These are phyloP conservation scores for Boechera divaricarpa DNA, from an alignment of 345 rosid genomes.

Conservation along the genomic window DNA sequence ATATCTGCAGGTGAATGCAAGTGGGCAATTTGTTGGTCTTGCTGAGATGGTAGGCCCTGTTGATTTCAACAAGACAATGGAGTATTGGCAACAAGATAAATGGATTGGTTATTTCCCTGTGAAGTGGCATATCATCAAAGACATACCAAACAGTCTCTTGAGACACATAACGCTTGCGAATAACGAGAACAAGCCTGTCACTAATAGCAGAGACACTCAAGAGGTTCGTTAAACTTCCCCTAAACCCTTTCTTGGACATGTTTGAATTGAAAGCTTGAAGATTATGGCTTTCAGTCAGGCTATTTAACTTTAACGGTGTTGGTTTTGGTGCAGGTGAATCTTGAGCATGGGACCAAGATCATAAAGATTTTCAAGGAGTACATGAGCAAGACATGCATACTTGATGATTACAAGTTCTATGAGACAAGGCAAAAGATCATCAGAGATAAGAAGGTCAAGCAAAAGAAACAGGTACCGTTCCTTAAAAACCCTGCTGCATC, in stretches of 20 bases:
- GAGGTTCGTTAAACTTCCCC: conserved; percentile 54
- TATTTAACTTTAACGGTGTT: neutral
- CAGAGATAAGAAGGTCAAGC: conserved; percentile 59
- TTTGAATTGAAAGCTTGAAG: conserved; percentile 8
- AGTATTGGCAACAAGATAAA: conserved; percentile 87
- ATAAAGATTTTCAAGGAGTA: conserved; percentile 58
- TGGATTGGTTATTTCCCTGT: conserved; percentile 83
- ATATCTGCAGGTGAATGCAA: conserved; percentile 74
- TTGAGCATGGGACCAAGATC: conserved; percentile 56
- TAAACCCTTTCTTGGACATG: conserved; percentile 12
- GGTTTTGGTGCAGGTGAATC: conserved; percentile 51
- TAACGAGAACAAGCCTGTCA: conserved; percentile 83
- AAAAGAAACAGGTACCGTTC: conserved; percentile 46
- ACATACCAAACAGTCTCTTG: conserved; percentile 68
- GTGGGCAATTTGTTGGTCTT: conserved; percentile 83
- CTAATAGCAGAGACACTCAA: conserved; percentile 86
- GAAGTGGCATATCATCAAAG: conserved; percentile 86
- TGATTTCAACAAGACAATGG: conserved; percentile 71
- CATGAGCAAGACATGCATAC: conserved; percentile 59
- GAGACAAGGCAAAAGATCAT: conserved; percentile 58
- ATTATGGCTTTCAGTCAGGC: neutral
- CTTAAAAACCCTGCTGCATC: neutral
- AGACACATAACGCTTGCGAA: conserved; percentile 70
- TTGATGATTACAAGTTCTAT: conserved; percentile 70
- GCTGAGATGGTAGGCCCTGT: conserved; percentile 82